Percentiles rank a stretch among this genome's conserved stretches.
These are phyloP conservation scores for Tolypocladium sp. DNA, from an alignment of 2,329 filamentous ascomycete species.

Conservation along the genomic window DNA sequence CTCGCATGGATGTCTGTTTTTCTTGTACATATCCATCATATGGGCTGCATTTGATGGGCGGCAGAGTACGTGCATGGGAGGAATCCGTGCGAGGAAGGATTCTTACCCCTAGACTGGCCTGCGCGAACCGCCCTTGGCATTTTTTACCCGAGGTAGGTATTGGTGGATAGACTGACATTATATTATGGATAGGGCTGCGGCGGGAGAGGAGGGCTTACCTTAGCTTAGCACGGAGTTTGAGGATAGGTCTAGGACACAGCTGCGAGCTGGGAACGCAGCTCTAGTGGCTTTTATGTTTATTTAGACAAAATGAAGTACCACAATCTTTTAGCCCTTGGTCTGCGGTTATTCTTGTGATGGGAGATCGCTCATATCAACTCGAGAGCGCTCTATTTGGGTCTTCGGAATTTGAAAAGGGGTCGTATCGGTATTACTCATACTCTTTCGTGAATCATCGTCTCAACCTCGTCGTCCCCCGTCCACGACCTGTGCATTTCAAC, in stretches of 20 bases:
- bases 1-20: not conserved
- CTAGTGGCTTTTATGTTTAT: not conserved
- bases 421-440: no score
- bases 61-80: not conserved
- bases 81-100: not conserved
- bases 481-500: no score
- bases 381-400: no score
- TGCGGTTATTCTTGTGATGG: not conserved
- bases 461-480: no score
- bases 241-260: not conserved
- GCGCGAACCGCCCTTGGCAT: not conserved
- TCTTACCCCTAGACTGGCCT: not conserved
- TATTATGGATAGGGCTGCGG: not conserved
- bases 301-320: not conserved
- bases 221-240: slow-evolving; percentile 4
- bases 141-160: not conserved
- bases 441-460: no score
- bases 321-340: not conserved
- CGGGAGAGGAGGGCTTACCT: not conserved
- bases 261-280: not conserved
- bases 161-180: not conserved
- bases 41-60: not conserved
- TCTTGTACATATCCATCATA: not conserved
- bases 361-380: no score
- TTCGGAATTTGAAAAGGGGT: no score